phyloP scores from a whole-genome alignment of 1,284 basidiomycete genomes.

The Ceratobasidium sp. region DNA sequence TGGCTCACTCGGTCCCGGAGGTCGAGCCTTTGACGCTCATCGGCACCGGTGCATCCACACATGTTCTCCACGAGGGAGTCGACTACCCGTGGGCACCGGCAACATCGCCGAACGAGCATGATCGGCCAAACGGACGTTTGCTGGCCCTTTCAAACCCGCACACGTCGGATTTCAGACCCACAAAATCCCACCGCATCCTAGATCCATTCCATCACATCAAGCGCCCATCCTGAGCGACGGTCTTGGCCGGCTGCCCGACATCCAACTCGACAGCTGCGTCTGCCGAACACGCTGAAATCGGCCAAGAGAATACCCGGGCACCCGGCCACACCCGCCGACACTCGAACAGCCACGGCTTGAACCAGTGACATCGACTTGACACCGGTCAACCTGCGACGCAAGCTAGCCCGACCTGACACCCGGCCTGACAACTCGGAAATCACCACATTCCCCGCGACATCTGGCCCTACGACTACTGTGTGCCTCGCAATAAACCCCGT shows the following conservation, averaged over 20 bases:
- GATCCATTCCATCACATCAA: too few relatives aligned
- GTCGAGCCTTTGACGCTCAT: too few relatives aligned
- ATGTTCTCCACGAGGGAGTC: not conserved
- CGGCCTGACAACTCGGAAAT: not conserved
- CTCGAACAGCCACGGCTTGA: too few relatives aligned
- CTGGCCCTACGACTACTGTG: not conserved
- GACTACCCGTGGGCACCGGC: too few relatives aligned
- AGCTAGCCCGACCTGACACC: not conserved
- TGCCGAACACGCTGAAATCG: too few relatives aligned
- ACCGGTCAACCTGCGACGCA: not conserved
- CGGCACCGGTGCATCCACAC: not conserved
- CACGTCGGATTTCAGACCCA: not conserved
- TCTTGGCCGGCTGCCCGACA: too few relatives aligned
- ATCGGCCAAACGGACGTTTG: too few relatives aligned
- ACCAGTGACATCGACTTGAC: not conserved
- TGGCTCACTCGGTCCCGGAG: not conserved
- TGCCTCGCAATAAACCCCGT: slow-evolving; percentile 12
- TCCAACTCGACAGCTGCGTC: too few relatives aligned
- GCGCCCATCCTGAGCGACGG: too few relatives aligned
- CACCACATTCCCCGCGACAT: not conserved
- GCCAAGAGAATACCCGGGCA: too few relatives aligned
- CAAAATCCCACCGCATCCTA: too few relatives aligned
- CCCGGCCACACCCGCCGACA: too few relatives aligned
- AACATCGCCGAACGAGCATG: not conserved
- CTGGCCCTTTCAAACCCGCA: not conserved